phyloP scores from a whole-genome alignment of 306 rosid species.

The Ziziphus jujuba region DNA sequence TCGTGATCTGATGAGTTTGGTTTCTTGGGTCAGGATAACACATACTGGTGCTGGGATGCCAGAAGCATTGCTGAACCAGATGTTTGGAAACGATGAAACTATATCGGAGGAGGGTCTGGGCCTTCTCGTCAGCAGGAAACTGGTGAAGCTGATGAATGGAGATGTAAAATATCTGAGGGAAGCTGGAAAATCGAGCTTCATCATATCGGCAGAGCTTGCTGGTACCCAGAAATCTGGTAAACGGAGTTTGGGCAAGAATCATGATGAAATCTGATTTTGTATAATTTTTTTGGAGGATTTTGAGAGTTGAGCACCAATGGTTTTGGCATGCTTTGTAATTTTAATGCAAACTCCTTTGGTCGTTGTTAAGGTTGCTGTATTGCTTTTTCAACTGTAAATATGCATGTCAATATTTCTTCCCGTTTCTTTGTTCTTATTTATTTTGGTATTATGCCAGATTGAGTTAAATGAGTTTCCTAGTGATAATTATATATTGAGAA shows the following conservation, averaged over 20 bases:
- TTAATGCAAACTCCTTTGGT: neutral
- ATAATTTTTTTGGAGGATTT: neutral
- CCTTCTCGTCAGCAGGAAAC: slow-evolving; percentile 76
- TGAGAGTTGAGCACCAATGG: neutral
- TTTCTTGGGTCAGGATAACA: slow-evolving; percentile 53
- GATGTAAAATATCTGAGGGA: slow-evolving; percentile 77
- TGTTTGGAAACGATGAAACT: slow-evolving; percentile 64
- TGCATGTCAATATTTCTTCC: too few relatives aligned
- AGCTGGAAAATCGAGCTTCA: slow-evolving; percentile 74
- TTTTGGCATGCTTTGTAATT: slow-evolving; percentile 4
- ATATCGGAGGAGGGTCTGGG: slow-evolving; percentile 77
- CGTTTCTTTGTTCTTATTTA: neutral
- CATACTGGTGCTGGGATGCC: slow-evolving; percentile 75
- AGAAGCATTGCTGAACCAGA: slow-evolving; percentile 69
- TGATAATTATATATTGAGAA: too few relatives aligned
- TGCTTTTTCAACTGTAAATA: slow-evolving; percentile 25
- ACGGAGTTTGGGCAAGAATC: slow-evolving; percentile 24
- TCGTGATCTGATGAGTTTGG: neutral
- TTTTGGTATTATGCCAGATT: neutral
- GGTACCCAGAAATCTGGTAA: slow-evolving; percentile 40
- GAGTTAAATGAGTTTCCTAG: too few relatives aligned
- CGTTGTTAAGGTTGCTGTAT: neutral
- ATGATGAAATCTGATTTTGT: slow-evolving; percentile 4
- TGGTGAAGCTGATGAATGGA: slow-evolving; percentile 87
- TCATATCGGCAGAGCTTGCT: slow-evolving; percentile 78